These are phyloP conservation scores for Madurella mycetomatis DNA, from an alignment of 2,329 filamentous ascomycete genomes.

Conservation along the genomic window DNA sequence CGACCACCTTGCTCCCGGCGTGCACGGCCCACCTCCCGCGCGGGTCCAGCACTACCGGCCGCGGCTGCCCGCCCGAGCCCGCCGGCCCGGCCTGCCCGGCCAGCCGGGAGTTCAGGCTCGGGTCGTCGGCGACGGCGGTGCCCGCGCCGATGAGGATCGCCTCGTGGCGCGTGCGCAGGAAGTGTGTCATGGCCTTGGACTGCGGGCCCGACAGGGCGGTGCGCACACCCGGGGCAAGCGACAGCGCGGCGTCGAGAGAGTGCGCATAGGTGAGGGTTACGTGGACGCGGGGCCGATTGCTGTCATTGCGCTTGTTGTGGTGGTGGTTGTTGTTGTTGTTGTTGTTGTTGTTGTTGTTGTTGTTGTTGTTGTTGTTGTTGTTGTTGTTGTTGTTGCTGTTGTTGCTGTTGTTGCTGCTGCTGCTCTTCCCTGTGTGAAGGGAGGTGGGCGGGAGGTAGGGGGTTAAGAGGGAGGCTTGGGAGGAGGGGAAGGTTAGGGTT, in stretches of 20 bases:
- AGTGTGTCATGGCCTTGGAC: slow-evolving; percentile 91
- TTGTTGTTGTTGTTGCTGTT: slow-evolving; percentile 1
- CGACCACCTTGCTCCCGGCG: slow-evolving; percentile 59
- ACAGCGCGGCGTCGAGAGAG: slow-evolving; percentile 78
- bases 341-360: slow-evolving; percentile 7
- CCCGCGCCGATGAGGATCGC: slow-evolving; percentile 82
- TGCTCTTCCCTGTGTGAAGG: slow-evolving; percentile 10
- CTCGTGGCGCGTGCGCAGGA: slow-evolving; percentile 74
- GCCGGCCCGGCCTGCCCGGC: slow-evolving; percentile 35
- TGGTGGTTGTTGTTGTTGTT: neutral
- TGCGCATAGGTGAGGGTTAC: slow-evolving; percentile 87
- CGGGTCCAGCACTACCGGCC: slow-evolving; percentile 80
- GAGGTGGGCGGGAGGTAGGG: slow-evolving; percentile 20
- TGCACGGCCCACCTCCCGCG: slow-evolving; percentile 65
- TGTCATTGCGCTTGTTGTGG: too few relatives aligned
- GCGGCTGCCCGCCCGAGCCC: slow-evolving; percentile 58
- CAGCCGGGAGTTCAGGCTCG: slow-evolving; percentile 77
- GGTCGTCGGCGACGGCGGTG: slow-evolving; percentile 80
- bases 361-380: neutral
- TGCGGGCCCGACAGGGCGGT: slow-evolving; percentile 77
- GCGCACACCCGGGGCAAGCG: slow-evolving; percentile 71
- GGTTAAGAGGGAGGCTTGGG: slow-evolving; percentile 6
- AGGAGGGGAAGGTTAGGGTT: slow-evolving; percentile 23
- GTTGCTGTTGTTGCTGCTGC: slow-evolving; percentile 4
- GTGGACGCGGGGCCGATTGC: slow-evolving; percentile 13